A percentile compares a stretch with the other conserved stretches of the same genome.
Conservation (phyloP, 2,329 filamentous ascomycete species). For the Pseudogymnoascus sp. region DNA sequence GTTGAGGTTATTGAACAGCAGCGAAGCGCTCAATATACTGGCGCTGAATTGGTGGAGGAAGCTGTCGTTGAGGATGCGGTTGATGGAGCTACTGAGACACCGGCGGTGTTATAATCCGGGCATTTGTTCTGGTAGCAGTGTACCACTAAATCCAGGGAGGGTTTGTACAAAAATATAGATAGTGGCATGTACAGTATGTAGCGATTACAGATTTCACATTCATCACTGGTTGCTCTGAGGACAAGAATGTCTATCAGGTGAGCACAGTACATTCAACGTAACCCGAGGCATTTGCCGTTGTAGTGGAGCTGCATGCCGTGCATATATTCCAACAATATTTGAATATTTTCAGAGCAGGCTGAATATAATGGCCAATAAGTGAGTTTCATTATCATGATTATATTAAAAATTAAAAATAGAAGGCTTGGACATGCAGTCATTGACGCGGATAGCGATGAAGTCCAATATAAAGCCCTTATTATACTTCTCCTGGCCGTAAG, state of each 20-base stretch:
- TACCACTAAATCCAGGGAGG: background rate
- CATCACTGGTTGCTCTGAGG: background rate
- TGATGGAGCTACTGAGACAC: background rate
- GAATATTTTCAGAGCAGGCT: background rate
- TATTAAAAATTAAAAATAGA: background rate
- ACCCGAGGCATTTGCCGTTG: too few species aligned
- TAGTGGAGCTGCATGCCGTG: background rate
- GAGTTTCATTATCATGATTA: background rate
- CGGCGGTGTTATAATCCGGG: background rate
- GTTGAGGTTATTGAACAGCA: constrained; percentile 34
- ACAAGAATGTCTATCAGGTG: too few species aligned
- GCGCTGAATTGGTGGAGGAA: constrained; percentile 11
- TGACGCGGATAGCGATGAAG: background rate
- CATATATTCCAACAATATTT: background rate
- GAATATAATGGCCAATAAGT: constrained; percentile 3
- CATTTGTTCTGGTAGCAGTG: background rate
- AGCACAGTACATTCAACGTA: too few species aligned
- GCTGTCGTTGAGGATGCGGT: background rate
- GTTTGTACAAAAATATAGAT: constrained; percentile 6
- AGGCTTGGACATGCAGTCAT: background rate
- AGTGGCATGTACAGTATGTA: constrained; percentile 7
- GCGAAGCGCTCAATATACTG: constrained; percentile 36
- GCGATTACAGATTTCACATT: constrained; percentile 1
- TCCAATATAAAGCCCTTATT: background rate
- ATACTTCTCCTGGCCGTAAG: background rate